These are phyloP conservation scores for Stromatinia cepivora DNA, from an alignment of 2,329 filamentous ascomycete genomes.

Conservation along the genomic window DNA sequence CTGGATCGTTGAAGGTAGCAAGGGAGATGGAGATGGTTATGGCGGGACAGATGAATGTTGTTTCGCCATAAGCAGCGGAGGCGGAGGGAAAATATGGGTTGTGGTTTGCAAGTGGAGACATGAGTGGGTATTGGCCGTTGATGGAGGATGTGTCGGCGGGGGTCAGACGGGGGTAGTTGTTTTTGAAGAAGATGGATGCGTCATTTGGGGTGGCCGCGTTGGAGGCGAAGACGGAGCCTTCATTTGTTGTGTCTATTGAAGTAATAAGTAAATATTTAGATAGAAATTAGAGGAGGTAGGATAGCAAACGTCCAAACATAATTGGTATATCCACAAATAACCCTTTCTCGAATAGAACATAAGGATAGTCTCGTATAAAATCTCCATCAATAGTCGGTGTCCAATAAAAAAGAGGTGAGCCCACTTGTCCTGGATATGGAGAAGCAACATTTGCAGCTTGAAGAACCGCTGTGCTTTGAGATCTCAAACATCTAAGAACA, in stretches of 20 bases:
- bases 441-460: constrained; percentile 43
- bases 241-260: constrained; percentile 47
- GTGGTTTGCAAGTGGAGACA: constrained; percentile 39
- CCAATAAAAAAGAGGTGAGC: constrained; percentile 44
- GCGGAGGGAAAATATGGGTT: constrained; percentile 45
- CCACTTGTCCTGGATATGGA: constrained; percentile 43
- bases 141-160: constrained; percentile 37
- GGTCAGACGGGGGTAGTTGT: constrained; percentile 43
- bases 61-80: constrained; percentile 47
- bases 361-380: constrained; percentile 45
- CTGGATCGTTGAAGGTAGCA: constrained; percentile 38
- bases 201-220: constrained; percentile 41
- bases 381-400: constrained; percentile 47
- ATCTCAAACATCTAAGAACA: constrained; percentile 43
- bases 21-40: constrained; percentile 44
- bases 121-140: constrained; percentile 39
- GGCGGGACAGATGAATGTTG: constrained; percentile 51
- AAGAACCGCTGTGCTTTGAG: constrained; percentile 42
- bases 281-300: background rate
- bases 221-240: constrained; percentile 58
- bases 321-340: constrained; percentile 45
- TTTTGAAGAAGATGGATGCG: constrained; percentile 42
- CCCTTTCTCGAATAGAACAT: constrained; percentile 42
- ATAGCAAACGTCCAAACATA: constrained; percentile 43
- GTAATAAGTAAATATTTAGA: background rate